phyloP scores from a whole-genome alignment of 1,284 basidiomycete species.

The Thecaphora thlaspeos region DNA sequence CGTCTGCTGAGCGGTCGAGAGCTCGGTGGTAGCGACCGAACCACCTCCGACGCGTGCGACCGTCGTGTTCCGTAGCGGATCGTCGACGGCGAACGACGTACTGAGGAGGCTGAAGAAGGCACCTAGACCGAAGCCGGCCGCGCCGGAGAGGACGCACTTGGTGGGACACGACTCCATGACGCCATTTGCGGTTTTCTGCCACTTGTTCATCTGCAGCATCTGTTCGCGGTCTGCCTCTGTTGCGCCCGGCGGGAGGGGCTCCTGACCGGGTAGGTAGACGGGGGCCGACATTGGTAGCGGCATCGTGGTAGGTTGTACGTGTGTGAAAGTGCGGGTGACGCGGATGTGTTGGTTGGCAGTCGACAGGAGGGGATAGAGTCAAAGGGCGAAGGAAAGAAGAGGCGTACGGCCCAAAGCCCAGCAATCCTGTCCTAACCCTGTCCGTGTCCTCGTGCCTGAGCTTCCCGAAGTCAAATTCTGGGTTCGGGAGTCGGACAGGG shows the following conservation, averaged over 20 bases:
- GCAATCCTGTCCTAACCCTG: no score
- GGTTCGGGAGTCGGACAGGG: no score
- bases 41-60: slow-evolving; percentile 1
- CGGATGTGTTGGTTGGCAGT: no score
- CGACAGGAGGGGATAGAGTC: no score
- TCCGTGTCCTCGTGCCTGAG: no score
- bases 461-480: no score
- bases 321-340: no score
- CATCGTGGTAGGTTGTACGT: not conserved
- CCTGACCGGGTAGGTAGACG: slow-evolving; percentile 59
- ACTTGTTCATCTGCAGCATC: slow-evolving; percentile 71
- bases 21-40: slow-evolving; percentile 10
- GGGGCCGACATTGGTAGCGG: slow-evolving; percentile 39
- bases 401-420: no score
- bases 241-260: slow-evolving; percentile 72
- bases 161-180: slow-evolving; percentile 80
- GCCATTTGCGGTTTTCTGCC: slow-evolving; percentile 68
- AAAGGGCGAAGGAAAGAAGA: no score
- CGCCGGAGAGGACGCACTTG: slow-evolving; percentile 76
- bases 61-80: slow-evolving; percentile 64
- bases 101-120: slow-evolving; percentile 97
- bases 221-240: slow-evolving; percentile 75
- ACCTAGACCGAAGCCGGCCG: slow-evolving; percentile 80
- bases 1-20: slow-evolving; percentile 67
- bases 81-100: slow-evolving; percentile 89